Conservation (phyloP, 2,329 filamentous ascomycete species). For the Ophiostoma sp. region DNA sequence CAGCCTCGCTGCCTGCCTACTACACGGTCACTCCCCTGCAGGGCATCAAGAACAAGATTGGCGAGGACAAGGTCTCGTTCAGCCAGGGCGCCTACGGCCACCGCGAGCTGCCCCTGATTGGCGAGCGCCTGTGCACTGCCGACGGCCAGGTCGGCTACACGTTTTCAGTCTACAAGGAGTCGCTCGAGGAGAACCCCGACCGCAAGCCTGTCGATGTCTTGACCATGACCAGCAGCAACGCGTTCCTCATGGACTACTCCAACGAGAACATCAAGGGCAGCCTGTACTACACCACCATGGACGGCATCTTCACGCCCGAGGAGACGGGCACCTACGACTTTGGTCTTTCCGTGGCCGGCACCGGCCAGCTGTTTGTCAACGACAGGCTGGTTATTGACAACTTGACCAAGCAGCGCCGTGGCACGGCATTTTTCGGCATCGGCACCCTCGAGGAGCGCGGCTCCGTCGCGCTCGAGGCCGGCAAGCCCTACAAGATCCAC, state of each 20-base stretch:
- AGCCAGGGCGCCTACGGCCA: conserved; percentile 25
- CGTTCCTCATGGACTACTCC: conserved; percentile 48
- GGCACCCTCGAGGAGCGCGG: conserved; percentile 35
- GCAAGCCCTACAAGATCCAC: conserved; percentile 32
- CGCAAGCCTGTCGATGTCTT: conserved; percentile 36
- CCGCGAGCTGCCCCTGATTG: conserved; percentile 26
- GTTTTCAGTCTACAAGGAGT: conserved; percentile 25
- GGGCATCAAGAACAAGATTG: conserved; percentile 36
- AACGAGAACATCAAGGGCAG: conserved; percentile 33
- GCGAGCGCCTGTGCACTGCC: conserved; percentile 19
- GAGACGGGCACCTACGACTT: conserved; percentile 33
- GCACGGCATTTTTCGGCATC: conserved; percentile 33
- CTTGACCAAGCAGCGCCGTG: conserved; percentile 32
- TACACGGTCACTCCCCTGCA: conserved; percentile 42
- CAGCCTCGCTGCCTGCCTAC: conserved; percentile 36
- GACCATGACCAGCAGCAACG: conserved; percentile 39
- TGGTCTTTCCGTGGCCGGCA: conserved; percentile 33
- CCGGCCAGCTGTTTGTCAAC: conserved; percentile 36
- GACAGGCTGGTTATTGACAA: conserved; percentile 36
- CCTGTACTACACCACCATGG: conserved; percentile 40
- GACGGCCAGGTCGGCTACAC: conserved; percentile 24
- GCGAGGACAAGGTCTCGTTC: conserved; percentile 31
- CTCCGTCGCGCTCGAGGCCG: conserved; percentile 30
- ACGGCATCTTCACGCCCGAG: conserved; percentile 32
- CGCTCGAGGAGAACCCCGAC: conserved; percentile 1